Conservation (phyloP, 129 eudicot species). For the Saposhnikovia divaricata region DNA sequence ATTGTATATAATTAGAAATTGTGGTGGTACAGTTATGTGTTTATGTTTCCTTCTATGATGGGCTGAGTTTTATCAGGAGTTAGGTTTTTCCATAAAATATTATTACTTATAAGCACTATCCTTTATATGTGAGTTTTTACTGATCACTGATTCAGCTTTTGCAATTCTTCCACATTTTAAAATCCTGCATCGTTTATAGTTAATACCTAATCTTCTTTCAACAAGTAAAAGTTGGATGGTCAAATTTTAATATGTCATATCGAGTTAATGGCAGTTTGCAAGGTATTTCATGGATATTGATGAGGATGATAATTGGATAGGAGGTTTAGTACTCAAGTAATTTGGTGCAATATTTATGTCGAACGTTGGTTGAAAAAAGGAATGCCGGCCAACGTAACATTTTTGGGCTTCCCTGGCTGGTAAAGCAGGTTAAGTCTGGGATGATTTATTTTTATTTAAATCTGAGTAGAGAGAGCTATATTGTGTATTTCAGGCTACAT, state of each 20-base stretch:
- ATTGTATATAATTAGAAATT: no score
- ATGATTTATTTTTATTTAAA: constrained; percentile 65
- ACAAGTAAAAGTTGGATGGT: background rate
- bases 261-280: constrained; percentile 24
- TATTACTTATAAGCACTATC: background rate
- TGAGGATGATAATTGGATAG: constrained; percentile 25
- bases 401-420: constrained; percentile 63
- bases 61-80: background rate
- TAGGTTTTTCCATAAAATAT: background rate
- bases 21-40: background rate
- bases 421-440: constrained; percentile 61
- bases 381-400: constrained; percentile 33
- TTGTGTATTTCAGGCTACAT: constrained; percentile 36
- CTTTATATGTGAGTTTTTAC: background rate
- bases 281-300: constrained; percentile 28
- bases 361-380: constrained; percentile 37
- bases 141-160: background rate
- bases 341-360: constrained; percentile 80
- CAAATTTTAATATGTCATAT: constrained; percentile 2
- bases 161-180: background rate
- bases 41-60: no score
- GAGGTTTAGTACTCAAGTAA: constrained; percentile 28
- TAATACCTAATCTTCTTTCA: background rate
- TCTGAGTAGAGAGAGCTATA: constrained; percentile 36
- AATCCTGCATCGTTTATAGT: background rate